Conservation (phyloP, 495 filamentous ascomycete species). For the Aspergillus baeticus region DNA sequence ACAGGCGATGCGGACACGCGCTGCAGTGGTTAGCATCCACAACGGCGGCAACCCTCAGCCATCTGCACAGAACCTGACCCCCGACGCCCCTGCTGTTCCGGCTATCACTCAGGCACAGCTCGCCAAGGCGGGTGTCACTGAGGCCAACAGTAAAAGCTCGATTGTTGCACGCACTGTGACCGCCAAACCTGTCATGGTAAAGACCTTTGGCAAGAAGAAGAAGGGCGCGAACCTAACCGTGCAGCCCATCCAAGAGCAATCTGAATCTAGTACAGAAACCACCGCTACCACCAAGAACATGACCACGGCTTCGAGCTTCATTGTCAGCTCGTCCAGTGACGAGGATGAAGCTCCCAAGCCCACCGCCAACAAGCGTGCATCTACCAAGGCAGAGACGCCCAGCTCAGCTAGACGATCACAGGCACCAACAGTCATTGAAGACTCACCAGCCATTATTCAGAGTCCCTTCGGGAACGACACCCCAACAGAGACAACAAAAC, state of each 20-base stretch:
- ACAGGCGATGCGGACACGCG: conserved; percentile 79
- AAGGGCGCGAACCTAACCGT: conserved; percentile 10
- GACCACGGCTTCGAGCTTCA: conserved; percentile 33
- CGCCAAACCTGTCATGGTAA: conserved; percentile 48
- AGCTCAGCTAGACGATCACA: conserved; percentile 17
- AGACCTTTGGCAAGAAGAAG: conserved; percentile 32
- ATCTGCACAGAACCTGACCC: conserved; percentile 31
- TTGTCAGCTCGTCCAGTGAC: conserved; percentile 41
- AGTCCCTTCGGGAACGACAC: conserved; percentile 61
- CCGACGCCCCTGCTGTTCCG: conserved; percentile 51
- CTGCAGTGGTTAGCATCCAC: conserved; percentile 87
- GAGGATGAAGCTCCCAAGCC: conserved; percentile 23
- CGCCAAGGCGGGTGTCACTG: conserved; percentile 39
- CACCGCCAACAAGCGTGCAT: conserved; percentile 13
- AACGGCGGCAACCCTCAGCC: conserved; percentile 40
- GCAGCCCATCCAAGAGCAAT: conserved; percentile 26
- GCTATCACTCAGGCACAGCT: conserved; percentile 51
- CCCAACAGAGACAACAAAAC: conserved; percentile 6
- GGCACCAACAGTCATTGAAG: conserved; percentile 47
- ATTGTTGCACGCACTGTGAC: conserved; percentile 44
- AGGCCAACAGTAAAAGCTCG: conserved; percentile 39
- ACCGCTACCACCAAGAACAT: conserved; percentile 21
- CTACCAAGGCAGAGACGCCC: not conserved
- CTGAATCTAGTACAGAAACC: conserved; percentile 18
- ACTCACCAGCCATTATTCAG: conserved; percentile 46